Evolutionary conservation across 1,139 yeast species (phyloP).

Genomic region (Candida pseudocylindracea): DNA sequence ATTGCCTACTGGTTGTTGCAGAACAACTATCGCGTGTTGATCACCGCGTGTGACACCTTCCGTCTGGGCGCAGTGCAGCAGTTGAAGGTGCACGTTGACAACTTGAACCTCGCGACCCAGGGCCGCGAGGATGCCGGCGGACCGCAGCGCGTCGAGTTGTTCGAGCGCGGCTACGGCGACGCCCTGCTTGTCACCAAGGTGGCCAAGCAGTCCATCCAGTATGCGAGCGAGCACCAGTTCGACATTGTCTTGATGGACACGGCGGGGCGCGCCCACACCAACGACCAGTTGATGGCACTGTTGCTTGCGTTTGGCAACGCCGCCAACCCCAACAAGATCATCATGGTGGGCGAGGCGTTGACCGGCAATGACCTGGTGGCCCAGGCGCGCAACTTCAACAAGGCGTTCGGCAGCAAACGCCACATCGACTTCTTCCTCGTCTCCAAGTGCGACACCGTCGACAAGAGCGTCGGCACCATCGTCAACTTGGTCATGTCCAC

Average conservation of each 20-base stretch:
- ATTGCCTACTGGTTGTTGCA: constrained; percentile 90
- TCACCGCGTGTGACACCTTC: constrained; percentile 96
- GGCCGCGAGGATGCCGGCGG: constrained; percentile 10
- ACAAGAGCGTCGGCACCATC: constrained; percentile 91
- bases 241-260: constrained; percentile 91
- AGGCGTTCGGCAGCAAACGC: constrained; percentile 75
- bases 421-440: constrained; percentile 78
- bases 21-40: constrained; percentile 65
- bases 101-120: constrained; percentile 26
- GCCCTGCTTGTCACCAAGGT: constrained; percentile 83
- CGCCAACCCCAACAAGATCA: constrained; percentile 87
- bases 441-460: constrained; percentile 93
- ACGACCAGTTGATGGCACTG: constrained; percentile 89
- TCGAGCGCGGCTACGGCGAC: constrained; percentile 92
- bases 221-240: constrained; percentile 35
- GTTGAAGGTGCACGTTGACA: constrained; percentile 77
- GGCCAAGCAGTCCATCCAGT: constrained; percentile 82
- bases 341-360: constrained; percentile 96
- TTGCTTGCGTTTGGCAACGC: constrained; percentile 88
- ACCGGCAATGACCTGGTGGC: constrained; percentile 96
- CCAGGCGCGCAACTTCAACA: constrained; percentile 83
- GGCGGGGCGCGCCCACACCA: constrained; percentile 94
- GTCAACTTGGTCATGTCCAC: constrained; percentile 97
- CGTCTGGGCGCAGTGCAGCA: constrained; percentile 98
- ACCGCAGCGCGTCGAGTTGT: constrained; percentile 46